Evolutionary conservation across 345 rosid genomes (phyloP), one percentile per base, ranked within the genome.

Genomic region (Salix koriyanagi): DNA sequence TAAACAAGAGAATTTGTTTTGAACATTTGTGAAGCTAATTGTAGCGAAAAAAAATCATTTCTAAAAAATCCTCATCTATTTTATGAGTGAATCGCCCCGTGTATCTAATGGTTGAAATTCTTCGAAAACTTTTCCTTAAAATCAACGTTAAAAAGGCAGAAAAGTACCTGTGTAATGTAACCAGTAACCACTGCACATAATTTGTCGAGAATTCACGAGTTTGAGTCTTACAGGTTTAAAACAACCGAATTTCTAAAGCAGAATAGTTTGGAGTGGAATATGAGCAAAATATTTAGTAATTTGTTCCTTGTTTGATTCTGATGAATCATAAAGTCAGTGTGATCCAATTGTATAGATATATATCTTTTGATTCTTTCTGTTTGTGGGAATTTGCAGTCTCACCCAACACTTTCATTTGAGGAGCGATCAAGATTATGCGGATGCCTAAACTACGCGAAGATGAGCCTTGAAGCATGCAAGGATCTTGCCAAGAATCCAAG

Each of bases 401-500:
- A 93, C 79, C 91, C 87, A 0, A 74, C 77, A 60, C 85, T 93
- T 56, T 80, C 92, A 46, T 83, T 87, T 5, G 90, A 89, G 79
- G 91, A 89, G 71, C 76, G 93, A 71, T 87, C 94, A 73, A 86
- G 79, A 75, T 69, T 93, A 46, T 93, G 94, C 76, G 68, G 86
- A 71, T 93, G 97, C 79, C 85, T 93, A 1, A 88, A 89, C 81
- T 91, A 85, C 81, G 77, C 84, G 86, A 93, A 91, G 79, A 86
- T 93, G n/a, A 87, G 88, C 72, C 61, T 93, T 15, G 96, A 86
- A 80, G 86, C 89, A 34, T 88, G 96, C 67, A 93, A 91, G 80
- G 89, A 93, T 54, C 87, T 93, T 28, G 94, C 94, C 2, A 93
- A 88, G 84, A 93, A 90, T 66, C 97, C 94, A 1, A 91, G 87